phyloP scores from a whole-genome alignment of 108 stramenopile species.

The Ochromonas danica region DNA sequence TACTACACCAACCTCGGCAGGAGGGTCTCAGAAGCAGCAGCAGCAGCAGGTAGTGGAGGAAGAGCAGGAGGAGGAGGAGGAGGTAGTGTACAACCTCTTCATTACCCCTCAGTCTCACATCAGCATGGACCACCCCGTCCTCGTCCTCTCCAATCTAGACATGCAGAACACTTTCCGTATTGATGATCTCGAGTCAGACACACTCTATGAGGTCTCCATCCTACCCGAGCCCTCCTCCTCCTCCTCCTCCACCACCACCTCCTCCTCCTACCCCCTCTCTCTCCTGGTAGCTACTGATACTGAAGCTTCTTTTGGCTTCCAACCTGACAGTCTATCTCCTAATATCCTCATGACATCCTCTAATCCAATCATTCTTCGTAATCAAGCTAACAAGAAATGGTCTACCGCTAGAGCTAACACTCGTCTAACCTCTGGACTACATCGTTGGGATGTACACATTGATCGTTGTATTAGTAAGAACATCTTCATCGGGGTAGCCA shows the following conservation, averaged over 20 bases:
- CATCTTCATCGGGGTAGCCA: constrained; percentile 56
- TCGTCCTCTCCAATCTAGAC: constrained; percentile 41
- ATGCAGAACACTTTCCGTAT: constrained; percentile 38
- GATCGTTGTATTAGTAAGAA: constrained; percentile 57
- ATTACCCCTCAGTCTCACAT: background rate
- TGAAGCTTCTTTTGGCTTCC: no score
- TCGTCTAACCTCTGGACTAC: constrained; percentile 43
- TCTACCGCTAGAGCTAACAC: constrained; percentile 49
- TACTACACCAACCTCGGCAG: no score
- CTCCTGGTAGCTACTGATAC: no score
- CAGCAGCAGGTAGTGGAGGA: no score
- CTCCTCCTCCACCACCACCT: no score
- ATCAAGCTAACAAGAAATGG: constrained; percentile 58
- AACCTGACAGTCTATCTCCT: no score
- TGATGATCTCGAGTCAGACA: constrained; percentile 42
- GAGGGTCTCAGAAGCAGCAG: no score
- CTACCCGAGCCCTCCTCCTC: no score
- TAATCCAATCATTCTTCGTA: constrained; percentile 44
- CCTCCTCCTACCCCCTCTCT: no score
- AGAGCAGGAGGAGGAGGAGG: no score
- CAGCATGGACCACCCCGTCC: constrained; percentile 37
- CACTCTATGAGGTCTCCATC: constrained; percentile 42
- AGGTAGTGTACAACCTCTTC: no score
- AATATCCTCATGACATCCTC: no score
- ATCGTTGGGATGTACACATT: constrained; percentile 56